Base-by-base conservation (phyloP, 2,329 filamentous ascomycete species). In the Fusarium proliferatum region DNA sequence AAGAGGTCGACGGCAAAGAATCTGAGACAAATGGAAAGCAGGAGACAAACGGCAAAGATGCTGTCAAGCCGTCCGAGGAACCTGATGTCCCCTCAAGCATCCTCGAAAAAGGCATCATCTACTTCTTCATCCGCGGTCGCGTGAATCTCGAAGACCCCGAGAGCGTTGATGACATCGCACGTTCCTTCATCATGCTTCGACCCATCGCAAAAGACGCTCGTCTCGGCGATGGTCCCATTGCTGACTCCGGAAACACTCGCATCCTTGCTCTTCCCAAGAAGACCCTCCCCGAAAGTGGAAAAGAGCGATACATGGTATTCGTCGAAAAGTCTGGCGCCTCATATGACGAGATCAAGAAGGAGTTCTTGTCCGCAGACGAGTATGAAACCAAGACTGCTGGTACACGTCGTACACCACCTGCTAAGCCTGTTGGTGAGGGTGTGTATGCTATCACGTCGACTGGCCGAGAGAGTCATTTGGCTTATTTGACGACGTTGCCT, bases 91-190 rank as follows among this genome's bases (percentile, higher is more conserved):
- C 86, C 1, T 85, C 87, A 1, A 87, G 77, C 56, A 90, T 97
- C 30, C 86, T 97, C 5, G 95, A 98, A 79, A 97, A 96, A 78
- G 95, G 95, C 7, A 88, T 96, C 76, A 91, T 97, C 75, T 97
- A 97, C 85, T 97, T 97, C 87, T 97, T 97, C 85, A 92, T 93
- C 77, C 91, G 95, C 23, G 90, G 91, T 12, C 91, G 94, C 17
- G 93, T 97, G 42, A 89, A 90, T 57, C 87, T 93, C 33, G 89
- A 94, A 9, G 87, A 93, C 11, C 91, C 94, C 0, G 87, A 91
- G 23, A 87, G 88, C 51, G 86, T 96, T 2, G 83, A 88, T 45
- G 94, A 97, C 59, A 88, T 97, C 55, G 90, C 93, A 46, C 91
- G 94, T 55, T 94, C 88, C 71, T 96, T 92, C 84, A 91, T 97